A percentile compares a stretch with the other conserved stretches of the same genome.
phyloP scores from a whole-genome alignment of 202 grass and related monocot species.

The Brachypodium distachyon region DNA sequence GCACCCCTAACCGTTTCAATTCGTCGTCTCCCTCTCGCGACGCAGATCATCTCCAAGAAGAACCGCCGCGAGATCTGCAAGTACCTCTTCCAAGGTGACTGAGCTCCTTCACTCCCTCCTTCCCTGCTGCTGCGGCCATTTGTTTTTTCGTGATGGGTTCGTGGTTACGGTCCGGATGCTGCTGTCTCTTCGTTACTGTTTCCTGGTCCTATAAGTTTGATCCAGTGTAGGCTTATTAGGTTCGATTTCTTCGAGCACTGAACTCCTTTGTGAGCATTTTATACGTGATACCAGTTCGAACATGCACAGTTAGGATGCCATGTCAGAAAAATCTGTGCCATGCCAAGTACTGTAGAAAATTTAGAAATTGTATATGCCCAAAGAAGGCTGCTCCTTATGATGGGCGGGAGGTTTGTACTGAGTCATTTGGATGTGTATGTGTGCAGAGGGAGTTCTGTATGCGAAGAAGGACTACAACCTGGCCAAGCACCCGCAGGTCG shows the following conservation, averaged over 20 bases:
- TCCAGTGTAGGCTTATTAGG: not conserved
- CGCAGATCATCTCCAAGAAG: slow-evolving; percentile 94
- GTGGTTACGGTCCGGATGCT: not conserved
- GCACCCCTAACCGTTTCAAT: no score
- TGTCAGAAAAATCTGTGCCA: no score
- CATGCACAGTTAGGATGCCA: not conserved
- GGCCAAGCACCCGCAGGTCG: slow-evolving; percentile 69
- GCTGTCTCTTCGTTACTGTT: not conserved
- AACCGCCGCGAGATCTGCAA: slow-evolving; percentile 89
- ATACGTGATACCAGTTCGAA: not conserved
- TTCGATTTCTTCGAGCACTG: not conserved
- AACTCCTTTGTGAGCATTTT: no score
- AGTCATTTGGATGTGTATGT: not conserved
- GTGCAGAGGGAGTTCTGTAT: slow-evolving; percentile 80
- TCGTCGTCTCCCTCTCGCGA: no score
- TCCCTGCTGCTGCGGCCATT: not conserved
- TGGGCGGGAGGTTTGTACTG: no score
- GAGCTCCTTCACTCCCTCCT: not conserved
- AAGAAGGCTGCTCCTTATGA: no score
- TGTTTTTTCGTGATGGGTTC: no score
- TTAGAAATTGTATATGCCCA: no score
- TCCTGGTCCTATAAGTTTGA: not conserved
- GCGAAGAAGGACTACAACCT: slow-evolving; percentile 90
- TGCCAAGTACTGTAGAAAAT: no score
- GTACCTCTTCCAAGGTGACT: slow-evolving; percentile 97